These are phyloP conservation scores for Albizia julibrissin DNA, from an alignment of 306 rosid genomes.

Conservation along the genomic window DNA sequence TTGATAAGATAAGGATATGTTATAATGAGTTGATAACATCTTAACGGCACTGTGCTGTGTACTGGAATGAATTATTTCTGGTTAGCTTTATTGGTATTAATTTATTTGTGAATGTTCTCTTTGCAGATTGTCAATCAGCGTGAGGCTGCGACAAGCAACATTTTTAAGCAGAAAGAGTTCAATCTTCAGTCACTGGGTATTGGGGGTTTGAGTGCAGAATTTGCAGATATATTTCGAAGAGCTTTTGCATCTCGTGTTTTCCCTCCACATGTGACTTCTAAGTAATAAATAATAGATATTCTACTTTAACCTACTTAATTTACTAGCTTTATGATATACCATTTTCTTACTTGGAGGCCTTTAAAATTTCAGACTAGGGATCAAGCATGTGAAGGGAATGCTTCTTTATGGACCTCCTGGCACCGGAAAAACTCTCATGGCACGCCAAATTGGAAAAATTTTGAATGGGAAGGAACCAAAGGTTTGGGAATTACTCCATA, in stretches of 20 bases:
- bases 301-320: constrained; percentile 22
- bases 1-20: constrained; percentile 9
- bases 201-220: constrained; percentile 92
- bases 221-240: constrained; percentile 97
- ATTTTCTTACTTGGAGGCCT: constrained; percentile 40
- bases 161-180: constrained; percentile 91
- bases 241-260: constrained; percentile 99
- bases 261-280: constrained; percentile 92
- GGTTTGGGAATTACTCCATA: constrained; percentile 53
- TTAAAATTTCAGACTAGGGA: constrained; percentile 79
- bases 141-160: constrained; percentile 83
- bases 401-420: constrained; percentile 99
- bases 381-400: constrained; percentile 98
- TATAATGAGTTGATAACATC: not conserved
- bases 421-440: constrained; percentile 99
- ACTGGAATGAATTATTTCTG: constrained; percentile 1
- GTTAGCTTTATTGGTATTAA: not conserved
- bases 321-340: constrained; percentile 26
- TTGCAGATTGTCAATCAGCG: constrained; percentile 90
- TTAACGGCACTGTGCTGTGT: not conserved
- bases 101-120: constrained; percentile 34
- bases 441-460: constrained; percentile 98
- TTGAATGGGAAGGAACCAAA: constrained; percentile 96
- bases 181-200: constrained; percentile 92
- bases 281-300: constrained; percentile 65